Base-by-base conservation (phyloP, 2,329 filamentous ascomycete genomes). In the Keithomyces neogunnii region DNA sequence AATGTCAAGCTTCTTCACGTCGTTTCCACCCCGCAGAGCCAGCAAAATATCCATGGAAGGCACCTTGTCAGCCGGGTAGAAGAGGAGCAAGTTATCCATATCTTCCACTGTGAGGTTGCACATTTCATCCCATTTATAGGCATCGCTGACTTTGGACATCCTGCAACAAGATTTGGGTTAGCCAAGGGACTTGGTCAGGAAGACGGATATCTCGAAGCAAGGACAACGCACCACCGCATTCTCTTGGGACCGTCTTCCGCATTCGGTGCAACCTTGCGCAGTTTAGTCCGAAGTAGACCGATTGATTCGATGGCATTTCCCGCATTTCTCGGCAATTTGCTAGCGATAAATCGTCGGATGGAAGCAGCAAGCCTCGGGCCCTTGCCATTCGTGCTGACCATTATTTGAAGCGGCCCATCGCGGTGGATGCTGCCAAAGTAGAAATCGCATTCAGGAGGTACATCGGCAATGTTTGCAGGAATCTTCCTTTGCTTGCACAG, bases 321-420 rank as follows among this genome's bases (percentile, higher is more conserved):
- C 32, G 88, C 86, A 57, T 93, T 89, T 19, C 73, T 71, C 1
- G 93, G 93, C 51, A 99, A 71, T 47, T 75, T 77, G 26, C 74
- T 77, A 19, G 89, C 91, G 57, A 99, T 96, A 64, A 87, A 82
- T 64, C 86, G 80, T 50, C 92, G 76, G 48, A 99, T 87, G 46
- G 91, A 84, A 59, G 89, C 92, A 8, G 93, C 93, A 56, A 99
- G 73, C 64, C 92, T 85, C 0, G 93, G 93, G 0, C 93, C 93
- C 66, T 96, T 96, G 49, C 93, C 93, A 66, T 97, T 99, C 36
- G 93, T 99, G 72, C 88, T 95, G 60, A 99, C 92, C 93, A 99
- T 99, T 62, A 99, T 86, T 73, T 99, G 93, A 54, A 99, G 71
- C 5, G 93, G 93, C 0, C 93, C 93, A 66, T 99, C 93, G 48